Percentiles rank a stretch among this genome's conserved stretches.
These are phyloP conservation scores for Imleria badia DNA, from an alignment of 768 basidiomycete genomes.

Conservation along the genomic window DNA sequence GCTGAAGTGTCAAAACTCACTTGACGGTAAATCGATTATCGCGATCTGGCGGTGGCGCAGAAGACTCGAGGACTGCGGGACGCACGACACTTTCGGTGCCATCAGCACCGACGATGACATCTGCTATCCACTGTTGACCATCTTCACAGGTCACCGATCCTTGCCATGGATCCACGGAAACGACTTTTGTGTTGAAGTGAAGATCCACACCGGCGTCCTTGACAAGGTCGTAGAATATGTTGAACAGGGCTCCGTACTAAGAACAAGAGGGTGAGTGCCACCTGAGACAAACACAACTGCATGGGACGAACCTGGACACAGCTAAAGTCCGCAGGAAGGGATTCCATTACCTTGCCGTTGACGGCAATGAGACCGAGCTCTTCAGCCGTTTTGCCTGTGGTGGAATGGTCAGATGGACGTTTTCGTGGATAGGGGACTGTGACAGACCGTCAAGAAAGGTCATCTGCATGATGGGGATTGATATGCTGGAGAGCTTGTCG, in stretches of 20 bases:
- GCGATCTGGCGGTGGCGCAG: conserved; percentile 2
- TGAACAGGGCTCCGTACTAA: conserved; percentile 54
- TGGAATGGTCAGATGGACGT: not conserved
- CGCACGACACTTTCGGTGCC: conserved; percentile 48
- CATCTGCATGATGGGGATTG: conserved; percentile 16
- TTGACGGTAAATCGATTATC: conserved; percentile 16
- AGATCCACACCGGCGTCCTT: conserved; percentile 47
- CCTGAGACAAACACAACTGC: not conserved
- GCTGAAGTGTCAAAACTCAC: conserved; percentile 1
- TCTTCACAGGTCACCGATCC: conserved; percentile 33
- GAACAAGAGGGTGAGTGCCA: not conserved
- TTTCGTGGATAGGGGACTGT: too few species aligned
- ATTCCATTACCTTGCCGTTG: conserved; percentile 42
- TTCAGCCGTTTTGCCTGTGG: conserved; percentile 41
- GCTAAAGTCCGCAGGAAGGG: conserved; percentile 46
- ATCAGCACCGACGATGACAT: conserved; percentile 62
- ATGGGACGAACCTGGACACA: conserved; percentile 43
- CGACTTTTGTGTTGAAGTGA: conserved; percentile 40
- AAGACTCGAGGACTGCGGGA: conserved; percentile 31
- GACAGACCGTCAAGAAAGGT: conserved; percentile 19
- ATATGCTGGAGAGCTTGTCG: conserved; percentile 38
- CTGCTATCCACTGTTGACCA: conserved; percentile 44
- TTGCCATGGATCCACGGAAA: conserved; percentile 33
- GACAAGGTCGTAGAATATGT: conserved; percentile 48
- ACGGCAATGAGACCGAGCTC: conserved; percentile 44